Conservation (phyloP, 495 filamentous ascomycete species). For the Lepraria neglecta region DNA sequence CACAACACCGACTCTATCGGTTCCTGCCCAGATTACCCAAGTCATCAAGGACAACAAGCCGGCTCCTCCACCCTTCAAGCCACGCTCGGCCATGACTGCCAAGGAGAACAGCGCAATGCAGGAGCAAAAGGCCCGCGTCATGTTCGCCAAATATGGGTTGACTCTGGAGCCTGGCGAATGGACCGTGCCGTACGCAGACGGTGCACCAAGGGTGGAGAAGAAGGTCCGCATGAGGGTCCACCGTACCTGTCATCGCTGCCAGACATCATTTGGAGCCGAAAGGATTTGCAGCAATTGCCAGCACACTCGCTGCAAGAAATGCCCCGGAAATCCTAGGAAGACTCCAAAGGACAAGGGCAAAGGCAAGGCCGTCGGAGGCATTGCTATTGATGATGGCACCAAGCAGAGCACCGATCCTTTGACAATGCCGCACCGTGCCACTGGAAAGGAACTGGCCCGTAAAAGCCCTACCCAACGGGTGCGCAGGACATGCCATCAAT, state of each 20-base stretch:
- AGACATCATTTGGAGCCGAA: conserved; percentile 62
- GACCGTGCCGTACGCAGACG: conserved; percentile 49
- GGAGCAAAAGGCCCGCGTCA: conserved; percentile 60
- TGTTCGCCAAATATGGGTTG: conserved; percentile 70
- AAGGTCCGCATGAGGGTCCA: conserved; percentile 88
- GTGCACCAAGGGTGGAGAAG: conserved; percentile 72
- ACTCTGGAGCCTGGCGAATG: conserved; percentile 64
- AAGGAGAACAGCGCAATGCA: conserved; percentile 44
- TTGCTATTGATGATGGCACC: conserved; percentile 23
- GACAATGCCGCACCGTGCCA: conserved; percentile 56
- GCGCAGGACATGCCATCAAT: conserved; percentile 71
- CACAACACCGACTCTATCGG: conserved; percentile 16
- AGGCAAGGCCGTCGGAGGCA: conserved; percentile 26
- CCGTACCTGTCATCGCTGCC: conserved; percentile 72
- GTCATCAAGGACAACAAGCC: conserved; percentile 23
- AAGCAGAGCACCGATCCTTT: conserved; percentile 36
- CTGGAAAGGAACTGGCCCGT: conserved; percentile 64
- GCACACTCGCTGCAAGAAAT: conserved; percentile 70
- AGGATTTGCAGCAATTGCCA: conserved; percentile 67
- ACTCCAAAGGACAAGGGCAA: conserved; percentile 40
- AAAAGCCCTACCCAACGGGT: conserved; percentile 62
- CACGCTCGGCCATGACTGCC: conserved; percentile 22
- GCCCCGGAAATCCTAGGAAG: conserved; percentile 63
- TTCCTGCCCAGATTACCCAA: conserved; percentile 20
- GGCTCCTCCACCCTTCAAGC: conserved; percentile 2